A percentile compares a stretch with the other conserved stretches of the same genome.
Evolutionary conservation across 2,329 filamentous ascomycete species (phyloP).

Genomic region (Teratosphaeria destructans): DNA sequence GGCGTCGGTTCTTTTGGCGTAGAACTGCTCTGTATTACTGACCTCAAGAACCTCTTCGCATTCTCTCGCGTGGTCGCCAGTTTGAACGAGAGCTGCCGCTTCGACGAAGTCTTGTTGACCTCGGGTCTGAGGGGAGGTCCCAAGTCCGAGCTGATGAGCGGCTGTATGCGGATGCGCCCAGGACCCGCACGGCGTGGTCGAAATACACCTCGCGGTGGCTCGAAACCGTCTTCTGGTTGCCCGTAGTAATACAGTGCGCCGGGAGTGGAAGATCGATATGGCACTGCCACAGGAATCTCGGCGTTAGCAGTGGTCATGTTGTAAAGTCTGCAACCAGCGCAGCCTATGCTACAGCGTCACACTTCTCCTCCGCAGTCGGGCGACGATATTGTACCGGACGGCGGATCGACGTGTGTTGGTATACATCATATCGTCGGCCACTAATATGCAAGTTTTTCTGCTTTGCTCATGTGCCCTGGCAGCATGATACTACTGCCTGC

Average conservation of each 20-base stretch:
- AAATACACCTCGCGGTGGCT: conserved; percentile 27
- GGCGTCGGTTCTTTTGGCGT: background rate
- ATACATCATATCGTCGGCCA: background rate
- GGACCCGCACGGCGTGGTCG: conserved; percentile 43
- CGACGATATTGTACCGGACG: background rate
- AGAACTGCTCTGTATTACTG: conserved; percentile 28
- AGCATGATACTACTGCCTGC: background rate
- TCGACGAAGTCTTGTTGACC: background rate
- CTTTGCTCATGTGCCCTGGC: background rate
- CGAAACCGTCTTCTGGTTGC: background rate
- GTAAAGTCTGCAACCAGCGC: background rate
- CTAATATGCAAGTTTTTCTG: background rate
- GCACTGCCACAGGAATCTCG: conserved; percentile 2
- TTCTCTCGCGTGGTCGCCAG: conserved; percentile 41
- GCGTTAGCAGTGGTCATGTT: conserved; percentile 2
- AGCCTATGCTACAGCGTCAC: background rate
- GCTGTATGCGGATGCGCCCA: conserved; percentile 47
- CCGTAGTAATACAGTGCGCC: conserved; percentile 9
- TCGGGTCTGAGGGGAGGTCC: conserved; percentile 18
- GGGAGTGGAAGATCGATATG: conserved; percentile 3
- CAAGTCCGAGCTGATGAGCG: conserved; percentile 33
- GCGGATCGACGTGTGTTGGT: background rate
- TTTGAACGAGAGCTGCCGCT: conserved; percentile 26
- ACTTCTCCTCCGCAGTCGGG: background rate
- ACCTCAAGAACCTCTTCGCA: conserved; percentile 40